Conservation (phyloP, 2,329 filamentous ascomycete species). For the Penicillium thymicola region DNA sequence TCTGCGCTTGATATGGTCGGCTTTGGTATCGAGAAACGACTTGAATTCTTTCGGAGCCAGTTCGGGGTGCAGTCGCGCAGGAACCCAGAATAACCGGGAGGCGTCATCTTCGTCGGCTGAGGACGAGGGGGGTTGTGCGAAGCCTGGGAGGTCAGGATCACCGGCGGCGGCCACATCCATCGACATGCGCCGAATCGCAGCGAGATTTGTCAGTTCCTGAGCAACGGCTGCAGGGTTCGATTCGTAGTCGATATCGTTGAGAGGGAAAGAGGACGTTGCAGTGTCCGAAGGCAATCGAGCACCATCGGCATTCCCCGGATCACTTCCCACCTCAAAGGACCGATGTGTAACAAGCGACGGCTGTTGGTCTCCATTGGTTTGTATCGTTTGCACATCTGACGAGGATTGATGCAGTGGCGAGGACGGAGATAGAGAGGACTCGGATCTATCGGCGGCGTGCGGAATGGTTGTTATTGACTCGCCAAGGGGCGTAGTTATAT, state of each 20-base stretch:
- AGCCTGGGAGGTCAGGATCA: slow-evolving; percentile 54
- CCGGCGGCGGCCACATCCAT: slow-evolving; percentile 75
- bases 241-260: slow-evolving; percentile 85
- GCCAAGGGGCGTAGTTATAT: slow-evolving; percentile 54
- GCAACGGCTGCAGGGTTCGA: slow-evolving; percentile 85
- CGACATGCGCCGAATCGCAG: slow-evolving; percentile 85
- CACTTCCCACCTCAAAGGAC: slow-evolving; percentile 43
- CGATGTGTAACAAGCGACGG: slow-evolving; percentile 24
- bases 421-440: slow-evolving; percentile 28
- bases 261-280: slow-evolving; percentile 62
- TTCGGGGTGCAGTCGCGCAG: slow-evolving; percentile 89
- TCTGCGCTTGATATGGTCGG: slow-evolving; percentile 81
- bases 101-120: slow-evolving; percentile 74
- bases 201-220: slow-evolving; percentile 87
- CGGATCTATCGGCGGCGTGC: slow-evolving; percentile 27
- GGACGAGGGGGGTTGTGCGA: slow-evolving; percentile 43
- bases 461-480: slow-evolving; percentile 44
- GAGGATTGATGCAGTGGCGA: slow-evolving; percentile 33
- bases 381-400: slow-evolving; percentile 29
- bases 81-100: slow-evolving; percentile 90
- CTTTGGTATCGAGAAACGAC: slow-evolving; percentile 88
- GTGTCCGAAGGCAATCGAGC: slow-evolving; percentile 53
- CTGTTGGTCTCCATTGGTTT: slow-evolving; percentile 34
- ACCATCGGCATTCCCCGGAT: slow-evolving; percentile 55
- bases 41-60: slow-evolving; percentile 95